Conservation (phyloP, 225 moss, liverwort and hornwort species). For the Straminergon stramineum region DNA sequence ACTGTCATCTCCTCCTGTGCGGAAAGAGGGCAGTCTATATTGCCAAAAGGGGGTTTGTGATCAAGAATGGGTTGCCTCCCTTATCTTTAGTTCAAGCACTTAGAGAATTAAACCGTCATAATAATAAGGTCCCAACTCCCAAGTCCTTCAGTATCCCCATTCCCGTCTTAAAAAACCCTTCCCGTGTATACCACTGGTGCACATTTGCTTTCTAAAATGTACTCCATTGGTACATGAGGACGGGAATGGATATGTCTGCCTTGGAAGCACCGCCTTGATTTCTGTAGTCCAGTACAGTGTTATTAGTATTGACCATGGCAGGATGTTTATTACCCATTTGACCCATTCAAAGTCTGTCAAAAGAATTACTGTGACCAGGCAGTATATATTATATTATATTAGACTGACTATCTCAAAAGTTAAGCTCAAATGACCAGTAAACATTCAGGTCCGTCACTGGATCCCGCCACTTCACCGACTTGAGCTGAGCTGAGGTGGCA, state of each 20-base stretch:
- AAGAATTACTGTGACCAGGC: not conserved
- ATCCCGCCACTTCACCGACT: not conserved
- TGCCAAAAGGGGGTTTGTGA: too few species aligned
- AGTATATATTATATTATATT: not conserved
- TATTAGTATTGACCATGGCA: not conserved
- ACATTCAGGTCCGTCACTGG: not conserved
- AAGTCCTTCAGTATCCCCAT: not conserved
- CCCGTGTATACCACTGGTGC: not conserved
- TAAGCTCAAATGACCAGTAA: not conserved
- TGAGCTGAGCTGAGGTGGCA: not conserved
- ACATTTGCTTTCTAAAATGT: too few species aligned
- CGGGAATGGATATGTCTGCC: too few species aligned
- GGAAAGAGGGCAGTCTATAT: too few species aligned
- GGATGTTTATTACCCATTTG: not conserved
- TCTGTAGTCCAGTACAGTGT: too few species aligned
- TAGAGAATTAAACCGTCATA: accelerated
- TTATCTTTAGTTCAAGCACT: not conserved
- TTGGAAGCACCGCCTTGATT: not conserved
- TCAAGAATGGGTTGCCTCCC: too few species aligned
- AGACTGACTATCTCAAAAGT: not conserved
- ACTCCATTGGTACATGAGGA: too few species aligned
- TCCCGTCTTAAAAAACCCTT: not conserved
- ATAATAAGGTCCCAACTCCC: not conserved
- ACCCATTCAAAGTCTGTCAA: not conserved
- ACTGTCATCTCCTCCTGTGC: too few species aligned